Evolutionary conservation across 2,329 filamentous ascomycete species (phyloP), one percentile per base, ranked within the genome.

Genomic region (Sporothrix globosa): DNA sequence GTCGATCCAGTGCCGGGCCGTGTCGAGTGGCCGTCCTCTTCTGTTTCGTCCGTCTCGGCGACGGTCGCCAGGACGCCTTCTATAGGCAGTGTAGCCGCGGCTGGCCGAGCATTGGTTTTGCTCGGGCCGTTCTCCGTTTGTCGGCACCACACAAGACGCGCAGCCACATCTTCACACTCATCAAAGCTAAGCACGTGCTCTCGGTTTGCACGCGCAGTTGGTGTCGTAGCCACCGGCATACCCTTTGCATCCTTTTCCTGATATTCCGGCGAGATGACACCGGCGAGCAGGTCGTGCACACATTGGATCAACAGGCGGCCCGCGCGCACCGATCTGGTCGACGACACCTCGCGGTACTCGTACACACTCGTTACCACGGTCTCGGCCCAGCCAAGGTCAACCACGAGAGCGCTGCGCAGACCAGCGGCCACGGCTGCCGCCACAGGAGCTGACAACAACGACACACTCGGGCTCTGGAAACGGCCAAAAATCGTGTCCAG

Each of bases 381-480:
- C 79, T 98, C 96, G 54, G 89, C 86, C 96, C 96, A 99, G 56
- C 95, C 96, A 72, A 99, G 85, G 77, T 99, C 93, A 50, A 99
- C 84, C 0, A 98, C 88, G 54, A 99, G 80, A 0, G 91, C 93
- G n/a, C 92, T 92, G 17, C 96, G 89, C 53, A 97, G 82, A 0
- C 96, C 96, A 6, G 94, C 93, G 9, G 91, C 91, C 3, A 94
- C 87, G 7, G 91, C 84, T 1, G 89, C 84, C 80, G 96, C 90
- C 24, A 93, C 86, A 0, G 95, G 88, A 0, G 88, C 87, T 0
- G 93, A 92, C 76, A 97, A 82, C 54, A 99, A 84, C 2, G 92
- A 94, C 73, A 98, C 86, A 27, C 88, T 90, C 0, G 94, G 92
- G 19, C 91, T 87, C 74, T 94, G 91, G 78, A 95, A 96, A 61